Evolutionary conservation across 2,329 filamentous ascomycete genomes (phyloP).

Genomic region (Penicillium sp.): DNA sequence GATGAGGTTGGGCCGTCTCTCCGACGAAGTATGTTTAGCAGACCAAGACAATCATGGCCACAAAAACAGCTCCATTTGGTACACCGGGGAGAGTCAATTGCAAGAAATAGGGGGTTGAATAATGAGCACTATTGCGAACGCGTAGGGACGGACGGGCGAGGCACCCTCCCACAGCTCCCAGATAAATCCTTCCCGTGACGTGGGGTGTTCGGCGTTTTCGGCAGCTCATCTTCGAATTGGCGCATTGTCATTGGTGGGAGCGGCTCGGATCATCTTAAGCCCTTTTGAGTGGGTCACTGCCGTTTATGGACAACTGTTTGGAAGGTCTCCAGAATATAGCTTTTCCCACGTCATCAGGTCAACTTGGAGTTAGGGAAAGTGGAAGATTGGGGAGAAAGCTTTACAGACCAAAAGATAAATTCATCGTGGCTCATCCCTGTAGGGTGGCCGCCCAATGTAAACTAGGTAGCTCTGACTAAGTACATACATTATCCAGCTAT

Average conservation of each 20-base stretch:
- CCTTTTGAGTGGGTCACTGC: conserved; percentile 23
- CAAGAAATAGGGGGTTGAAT: conserved; percentile 5
- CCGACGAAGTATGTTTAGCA: conserved; percentile 20
- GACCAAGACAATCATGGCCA: conserved; percentile 21
- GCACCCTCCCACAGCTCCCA: conserved; percentile 7
- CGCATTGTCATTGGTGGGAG: conserved; percentile 31
- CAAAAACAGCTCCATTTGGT: conserved; percentile 21
- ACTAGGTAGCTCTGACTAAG: conserved; percentile 31
- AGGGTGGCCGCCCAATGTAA: conserved; percentile 21
- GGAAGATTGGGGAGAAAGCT: background rate
- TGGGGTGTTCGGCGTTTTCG: conserved; percentile 40
- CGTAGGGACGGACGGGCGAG: background rate
- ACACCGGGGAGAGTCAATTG: conserved; percentile 2
- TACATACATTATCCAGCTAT: conserved; percentile 47
- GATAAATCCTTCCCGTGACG: conserved; percentile 28
- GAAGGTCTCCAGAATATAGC: background rate
- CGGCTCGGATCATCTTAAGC: conserved; percentile 26
- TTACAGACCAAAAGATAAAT: conserved; percentile 16
- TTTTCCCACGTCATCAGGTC: background rate
- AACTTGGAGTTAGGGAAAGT: background rate
- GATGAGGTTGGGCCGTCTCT: conserved; percentile 18
- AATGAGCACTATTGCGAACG: conserved; percentile 8
- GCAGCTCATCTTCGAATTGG: conserved; percentile 25
- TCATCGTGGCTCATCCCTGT: conserved; percentile 21
- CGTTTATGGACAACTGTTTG: conserved; percentile 27